These are phyloP conservation scores for Chalciporus piperatus DNA, from an alignment of 768 basidiomycete species.

Conservation along the genomic window DNA sequence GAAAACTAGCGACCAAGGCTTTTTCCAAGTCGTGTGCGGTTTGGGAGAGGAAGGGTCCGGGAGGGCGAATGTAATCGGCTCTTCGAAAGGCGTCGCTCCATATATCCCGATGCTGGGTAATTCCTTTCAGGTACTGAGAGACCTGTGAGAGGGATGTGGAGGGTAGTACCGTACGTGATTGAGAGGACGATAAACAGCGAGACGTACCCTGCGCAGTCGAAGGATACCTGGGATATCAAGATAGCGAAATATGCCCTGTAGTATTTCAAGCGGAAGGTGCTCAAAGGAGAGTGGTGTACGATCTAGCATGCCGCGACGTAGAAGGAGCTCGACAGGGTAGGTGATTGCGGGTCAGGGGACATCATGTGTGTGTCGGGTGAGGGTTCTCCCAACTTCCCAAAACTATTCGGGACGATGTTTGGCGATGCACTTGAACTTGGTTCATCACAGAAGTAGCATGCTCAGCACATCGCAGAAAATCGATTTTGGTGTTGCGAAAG, in stretches of 20 bases:
- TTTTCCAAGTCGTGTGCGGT: conserved; percentile 14
- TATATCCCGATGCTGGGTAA: conserved; percentile 8
- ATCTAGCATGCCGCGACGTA: not conserved
- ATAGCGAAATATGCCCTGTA: conserved; percentile 9
- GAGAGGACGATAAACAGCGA: not conserved
- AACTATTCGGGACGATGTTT: too few species aligned
- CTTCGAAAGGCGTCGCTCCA: conserved; percentile 19
- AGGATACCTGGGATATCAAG: conserved; percentile 18
- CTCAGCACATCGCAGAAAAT: too few species aligned
- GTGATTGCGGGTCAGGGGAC: not conserved
- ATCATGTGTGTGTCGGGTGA: too few species aligned
- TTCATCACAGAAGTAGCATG: too few species aligned
- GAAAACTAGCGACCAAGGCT: conserved; percentile 9
- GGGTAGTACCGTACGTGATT: not conserved
- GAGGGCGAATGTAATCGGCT: conserved; percentile 11
- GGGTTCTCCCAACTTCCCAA: too few species aligned
- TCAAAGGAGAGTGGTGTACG: conserved; percentile 1
- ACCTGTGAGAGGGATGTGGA: conserved; percentile 6
- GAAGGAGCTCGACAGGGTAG: not conserved
- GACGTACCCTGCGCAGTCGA: conserved; percentile 17
- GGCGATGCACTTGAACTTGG: too few species aligned
- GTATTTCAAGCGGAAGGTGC: conserved; percentile 12
- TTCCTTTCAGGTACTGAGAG: conserved; percentile 4
- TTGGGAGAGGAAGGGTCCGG: conserved; percentile 17
- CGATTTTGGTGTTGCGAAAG: too few species aligned